Conservation (phyloP, 2,329 filamentous ascomycete genomes). For the Dichotomopilus funicola region DNA sequence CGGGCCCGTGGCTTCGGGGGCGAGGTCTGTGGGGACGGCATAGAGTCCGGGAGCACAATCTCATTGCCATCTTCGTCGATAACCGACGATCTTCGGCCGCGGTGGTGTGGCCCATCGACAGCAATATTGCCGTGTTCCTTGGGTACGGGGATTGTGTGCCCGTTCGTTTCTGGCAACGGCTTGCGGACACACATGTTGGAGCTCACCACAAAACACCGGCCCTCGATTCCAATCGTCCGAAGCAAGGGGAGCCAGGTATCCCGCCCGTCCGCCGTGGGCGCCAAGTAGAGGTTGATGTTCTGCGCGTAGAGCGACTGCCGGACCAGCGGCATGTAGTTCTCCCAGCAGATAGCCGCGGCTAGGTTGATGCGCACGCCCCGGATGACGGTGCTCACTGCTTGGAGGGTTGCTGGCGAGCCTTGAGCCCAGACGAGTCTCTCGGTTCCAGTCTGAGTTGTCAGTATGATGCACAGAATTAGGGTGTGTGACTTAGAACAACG, state of each 20-base stretch:
- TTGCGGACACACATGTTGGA: conserved; percentile 73
- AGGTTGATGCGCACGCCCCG: conserved; percentile 73
- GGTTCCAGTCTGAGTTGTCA: conserved; percentile 52
- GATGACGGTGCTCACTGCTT: conserved; percentile 72
- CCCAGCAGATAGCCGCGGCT: conserved; percentile 89
- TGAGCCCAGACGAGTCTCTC: conserved; percentile 88
- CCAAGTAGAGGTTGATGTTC: conserved; percentile 86
- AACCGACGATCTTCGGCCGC: conserved; percentile 35
- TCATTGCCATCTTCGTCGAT: conserved; percentile 47
- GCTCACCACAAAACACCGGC: conserved; percentile 76
- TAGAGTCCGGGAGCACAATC: conserved; percentile 27
- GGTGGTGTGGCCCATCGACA: conserved; percentile 8
- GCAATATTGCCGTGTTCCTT: conserved; percentile 32
- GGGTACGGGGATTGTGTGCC: neutral
- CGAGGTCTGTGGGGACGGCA: neutral
- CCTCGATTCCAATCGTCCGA: conserved; percentile 74
- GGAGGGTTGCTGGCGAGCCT: conserved; percentile 70
- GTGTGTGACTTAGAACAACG: conserved; percentile 25
- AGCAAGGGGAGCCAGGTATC: conserved; percentile 80
- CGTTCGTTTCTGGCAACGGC: conserved; percentile 26
- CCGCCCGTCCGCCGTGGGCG: conserved; percentile 79
- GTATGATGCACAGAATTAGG: too few relatives aligned
- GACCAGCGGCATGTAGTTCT: conserved; percentile 90
- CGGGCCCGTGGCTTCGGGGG: conserved; percentile 12
- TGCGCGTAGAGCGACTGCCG: conserved; percentile 79